Evolutionary conservation across 2,329 filamentous ascomycete genomes (phyloP).

Genomic region (Annulohypoxylon truncatum): DNA sequence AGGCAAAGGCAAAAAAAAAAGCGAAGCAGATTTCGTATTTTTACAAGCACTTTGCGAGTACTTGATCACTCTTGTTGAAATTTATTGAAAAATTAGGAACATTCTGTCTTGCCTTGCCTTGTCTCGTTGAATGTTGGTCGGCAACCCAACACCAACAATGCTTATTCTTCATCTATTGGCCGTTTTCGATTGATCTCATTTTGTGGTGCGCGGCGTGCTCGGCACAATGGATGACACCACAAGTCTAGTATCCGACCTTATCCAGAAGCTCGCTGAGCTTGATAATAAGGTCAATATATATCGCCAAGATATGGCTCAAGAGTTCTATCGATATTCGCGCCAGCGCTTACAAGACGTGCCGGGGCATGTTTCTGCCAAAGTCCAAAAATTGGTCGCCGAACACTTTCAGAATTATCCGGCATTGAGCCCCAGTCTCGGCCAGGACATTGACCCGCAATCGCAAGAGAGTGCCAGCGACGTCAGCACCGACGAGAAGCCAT

Average conservation of each 20-base stretch:
- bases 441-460: slow-evolving; percentile 30
- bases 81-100: background rate
- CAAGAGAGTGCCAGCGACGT: slow-evolving; percentile 26
- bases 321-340: slow-evolving; percentile 67
- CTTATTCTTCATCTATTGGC: slow-evolving; percentile 41
- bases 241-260: slow-evolving; percentile 63
- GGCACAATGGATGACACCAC: slow-evolving; percentile 61
- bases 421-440: slow-evolving; percentile 55
- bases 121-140: slow-evolving; percentile 22
- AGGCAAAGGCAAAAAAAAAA: slow-evolving; percentile 9
- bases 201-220: slow-evolving; percentile 34
- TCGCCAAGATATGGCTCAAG: slow-evolving; percentile 66
- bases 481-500: slow-evolving; percentile 40
- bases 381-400: slow-evolving; percentile 60
- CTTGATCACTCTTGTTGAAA: background rate
- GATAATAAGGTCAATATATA: slow-evolving; percentile 68
- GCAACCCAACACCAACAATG: slow-evolving; percentile 35
- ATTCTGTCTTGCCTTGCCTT: background rate
- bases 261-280: slow-evolving; percentile 65
- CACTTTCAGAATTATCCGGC: slow-evolving; percentile 59
- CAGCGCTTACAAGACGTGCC: slow-evolving; percentile 62
- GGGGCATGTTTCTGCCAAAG: slow-evolving; percentile 58
- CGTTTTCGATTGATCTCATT: slow-evolving; percentile 42
- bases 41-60: background rate
- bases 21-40: slow-evolving; percentile 18